Evolutionary conservation across 345 rosid species (phyloP), one percentile per base, ranked within the genome.

Genomic region (Linum lewisii): DNA sequence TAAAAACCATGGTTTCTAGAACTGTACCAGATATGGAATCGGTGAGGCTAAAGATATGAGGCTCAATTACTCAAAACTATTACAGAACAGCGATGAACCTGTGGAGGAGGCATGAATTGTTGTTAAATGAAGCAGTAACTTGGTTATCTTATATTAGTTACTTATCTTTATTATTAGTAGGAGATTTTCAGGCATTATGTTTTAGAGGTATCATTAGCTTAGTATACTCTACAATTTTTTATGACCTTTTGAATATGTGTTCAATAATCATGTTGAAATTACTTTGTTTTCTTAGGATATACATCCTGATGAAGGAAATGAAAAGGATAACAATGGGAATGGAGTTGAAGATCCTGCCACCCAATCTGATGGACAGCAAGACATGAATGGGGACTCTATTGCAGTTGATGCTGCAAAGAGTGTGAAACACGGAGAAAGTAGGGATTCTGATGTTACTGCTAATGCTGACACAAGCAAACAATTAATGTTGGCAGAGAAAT

Each of bases 201-300:
- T 26, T 26, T 26, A 6, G 32, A 26, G 32, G 32, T 26, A 26
- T 26, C 32, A 2, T 26, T 26, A 26, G 6, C 32, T 26, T 26
- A 26, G 32, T 26, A 26, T 26, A 6, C 6, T 26, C 6, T 26
- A 26, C 32, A 5, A 51, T n/a, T 20, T 19, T 52, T 14, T 37
- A 14, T 7, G 44, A 11, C 22, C 6, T 21, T 8, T 23, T 8
- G 42, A 22, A 25, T 15, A 1, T 51, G 50, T 24, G 42, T 49
- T 68, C 50, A 25, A 4, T 69, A 49, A 25, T 24, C 44, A 22
- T 73, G 52, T 57, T 69, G 32, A 69, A 55, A 18, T 29, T 42
- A 7, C n/a, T 66, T 63, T 36, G 32, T 61, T 51, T 65, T 56
- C 59, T 45, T 76, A 82, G 96, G 78, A 79, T 60, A 83, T 53